These are phyloP conservation scores for Fusarium nodosum DNA, from an alignment of 2,329 filamentous ascomycete genomes.

Conservation along the genomic window DNA sequence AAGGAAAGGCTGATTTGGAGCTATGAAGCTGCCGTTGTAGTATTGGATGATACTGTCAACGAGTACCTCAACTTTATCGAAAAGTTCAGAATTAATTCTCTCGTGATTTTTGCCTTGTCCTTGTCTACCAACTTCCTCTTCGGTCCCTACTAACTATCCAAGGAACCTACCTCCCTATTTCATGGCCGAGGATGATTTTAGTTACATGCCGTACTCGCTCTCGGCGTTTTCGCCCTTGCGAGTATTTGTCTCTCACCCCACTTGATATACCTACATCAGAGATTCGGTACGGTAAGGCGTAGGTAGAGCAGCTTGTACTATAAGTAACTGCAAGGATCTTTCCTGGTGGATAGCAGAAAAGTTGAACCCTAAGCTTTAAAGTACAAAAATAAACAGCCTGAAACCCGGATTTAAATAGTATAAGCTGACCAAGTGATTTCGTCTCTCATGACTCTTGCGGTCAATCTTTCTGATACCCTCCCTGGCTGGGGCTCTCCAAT, in stretches of 20 bases:
- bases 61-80: constrained; percentile 16
- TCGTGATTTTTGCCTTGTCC: neutral
- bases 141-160: neutral
- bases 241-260: constrained; percentile 38
- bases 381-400: too few species aligned
- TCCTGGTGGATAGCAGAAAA: too few species aligned
- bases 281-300: constrained; percentile 35
- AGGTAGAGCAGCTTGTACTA: constrained; percentile 16
- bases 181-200: neutral
- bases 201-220: constrained; percentile 25
- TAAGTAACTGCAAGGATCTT: neutral
- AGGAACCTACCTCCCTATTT: neutral
- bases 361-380: too few species aligned
- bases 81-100: neutral
- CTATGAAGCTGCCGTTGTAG: constrained; percentile 31
- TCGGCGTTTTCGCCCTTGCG: constrained; percentile 30
- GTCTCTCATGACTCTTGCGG: too few species aligned
- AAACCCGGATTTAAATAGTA: too few species aligned
- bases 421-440: too few species aligned
- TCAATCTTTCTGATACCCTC: too few species aligned
- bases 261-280: constrained; percentile 30
- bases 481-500: neutral
- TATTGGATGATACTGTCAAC: constrained; percentile 1
- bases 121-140: constrained; percentile 13
- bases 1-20: constrained; percentile 38